Conservation (phyloP, 1,284 basidiomycete genomes). For the Apiotrichum montevideense region DNA sequence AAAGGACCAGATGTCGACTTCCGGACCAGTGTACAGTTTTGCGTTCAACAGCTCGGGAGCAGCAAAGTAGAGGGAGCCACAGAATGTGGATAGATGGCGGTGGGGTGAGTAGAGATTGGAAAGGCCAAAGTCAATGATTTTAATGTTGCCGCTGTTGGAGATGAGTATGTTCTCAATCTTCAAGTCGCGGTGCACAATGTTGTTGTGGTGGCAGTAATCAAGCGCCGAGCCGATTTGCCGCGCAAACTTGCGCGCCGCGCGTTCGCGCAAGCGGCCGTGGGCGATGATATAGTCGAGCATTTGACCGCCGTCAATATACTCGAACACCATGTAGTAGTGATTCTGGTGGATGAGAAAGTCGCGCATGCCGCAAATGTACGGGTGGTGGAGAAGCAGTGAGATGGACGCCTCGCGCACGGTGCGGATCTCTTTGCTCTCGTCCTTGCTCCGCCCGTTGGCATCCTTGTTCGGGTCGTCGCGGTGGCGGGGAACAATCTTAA, state of each 20-base stretch:
- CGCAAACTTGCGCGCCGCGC: slow-evolving; percentile 93
- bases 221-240: slow-evolving; percentile 92
- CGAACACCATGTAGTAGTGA: slow-evolving; percentile 99
- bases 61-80: slow-evolving; percentile 95
- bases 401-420: slow-evolving; percentile 92
- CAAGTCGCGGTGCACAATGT: slow-evolving; percentile 90
- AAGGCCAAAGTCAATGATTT: slow-evolving; percentile 98
- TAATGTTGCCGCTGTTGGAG: slow-evolving; percentile 96
- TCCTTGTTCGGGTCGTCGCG: slow-evolving; percentile 32
- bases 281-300: slow-evolving; percentile 99
- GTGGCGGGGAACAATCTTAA: slow-evolving; percentile 93
- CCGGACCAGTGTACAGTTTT: slow-evolving; percentile 91
- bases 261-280: slow-evolving; percentile 90
- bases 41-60: slow-evolving; percentile 95
- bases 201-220: slow-evolving; percentile 96
- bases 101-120: slow-evolving; percentile 92
- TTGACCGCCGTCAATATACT: slow-evolving; percentile 97
- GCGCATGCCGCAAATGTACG: slow-evolving; percentile 98
- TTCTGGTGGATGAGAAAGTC: slow-evolving; percentile 94
- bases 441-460: slow-evolving; percentile 60
- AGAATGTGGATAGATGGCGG: slow-evolving; percentile 84
- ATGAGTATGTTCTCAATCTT: slow-evolving; percentile 99
- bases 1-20: slow-evolving; percentile 98
- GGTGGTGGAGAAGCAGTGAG: slow-evolving; percentile 90
- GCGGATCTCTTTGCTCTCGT: slow-evolving; percentile 91